These are phyloP conservation scores for Peribolospora baueri DNA, from an alignment of 768 basidiomycete genomes.

Conservation along the genomic window DNA sequence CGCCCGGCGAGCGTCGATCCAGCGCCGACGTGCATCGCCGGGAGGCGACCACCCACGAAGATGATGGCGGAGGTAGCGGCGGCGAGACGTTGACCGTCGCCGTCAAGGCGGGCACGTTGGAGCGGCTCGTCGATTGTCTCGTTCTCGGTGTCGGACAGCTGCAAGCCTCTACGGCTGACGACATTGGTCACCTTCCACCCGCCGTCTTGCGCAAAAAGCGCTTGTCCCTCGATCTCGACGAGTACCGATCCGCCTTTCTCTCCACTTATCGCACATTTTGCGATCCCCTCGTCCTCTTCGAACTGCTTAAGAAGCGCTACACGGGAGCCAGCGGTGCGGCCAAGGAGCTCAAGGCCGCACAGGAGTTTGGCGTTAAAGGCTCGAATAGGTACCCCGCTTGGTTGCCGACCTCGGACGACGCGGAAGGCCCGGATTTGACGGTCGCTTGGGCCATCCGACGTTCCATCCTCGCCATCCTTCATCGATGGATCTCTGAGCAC, in stretches of 20 bases:
- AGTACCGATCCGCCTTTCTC: slow-evolving; percentile 3
- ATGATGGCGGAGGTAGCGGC: neutral
- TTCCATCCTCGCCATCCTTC: too few species aligned
- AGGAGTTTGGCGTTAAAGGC: too few species aligned
- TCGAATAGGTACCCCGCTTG: too few species aligned
- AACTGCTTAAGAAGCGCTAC: neutral
- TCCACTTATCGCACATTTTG: slow-evolving; percentile 4
- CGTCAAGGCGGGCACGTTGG: slow-evolving; percentile 5
- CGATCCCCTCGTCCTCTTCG: slow-evolving; percentile 1
- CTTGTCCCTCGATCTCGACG: neutral
- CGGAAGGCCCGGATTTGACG: too few species aligned
- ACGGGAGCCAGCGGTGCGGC: neutral
- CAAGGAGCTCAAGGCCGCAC: neutral
- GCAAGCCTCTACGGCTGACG: too few species aligned
- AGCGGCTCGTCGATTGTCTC: slow-evolving; percentile 3
- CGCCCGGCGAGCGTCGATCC: too few species aligned
- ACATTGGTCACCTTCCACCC: too few species aligned
- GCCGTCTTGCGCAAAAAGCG: neutral
- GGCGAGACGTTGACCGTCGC: slow-evolving; percentile 2
- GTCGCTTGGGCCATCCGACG: too few species aligned
- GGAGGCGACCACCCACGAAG: too few species aligned
- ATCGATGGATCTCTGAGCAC: too few species aligned
- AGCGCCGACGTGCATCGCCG: too few species aligned
- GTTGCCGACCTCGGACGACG: too few species aligned
- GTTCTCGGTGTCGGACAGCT: slow-evolving; percentile 3